Evolutionary conservation across 495 filamentous ascomycete genomes (phyloP), one percentile per base, ranked within the genome.

Genomic region (Xylaria sp.): DNA sequence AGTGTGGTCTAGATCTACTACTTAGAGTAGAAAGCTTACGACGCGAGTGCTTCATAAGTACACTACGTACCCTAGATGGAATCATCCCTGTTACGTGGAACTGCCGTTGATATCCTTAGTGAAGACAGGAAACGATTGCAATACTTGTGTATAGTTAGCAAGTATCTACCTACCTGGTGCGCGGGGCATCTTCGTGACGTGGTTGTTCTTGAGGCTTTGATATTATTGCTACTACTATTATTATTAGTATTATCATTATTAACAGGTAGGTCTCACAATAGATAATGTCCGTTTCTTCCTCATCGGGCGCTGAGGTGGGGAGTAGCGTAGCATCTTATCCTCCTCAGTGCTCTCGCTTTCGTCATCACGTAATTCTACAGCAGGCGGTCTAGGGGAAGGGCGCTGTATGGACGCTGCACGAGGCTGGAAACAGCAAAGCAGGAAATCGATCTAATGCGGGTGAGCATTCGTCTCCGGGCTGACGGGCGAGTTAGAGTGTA

Each of bases 381-480:
- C 17, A 55, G 64, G 64, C 48, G 64, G 64, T 67, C 64, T 53
- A 14, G 29, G 21, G 35, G 48, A 31, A 29, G 6, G 44, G 43
- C 46, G 9, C 29, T 14, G 63, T 17, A n/a, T n/a, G n/a, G 15
- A 55, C 6, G 33, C 46, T 67, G 64, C 64, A 55, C 64, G 48
- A 35, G 48, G 48, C 64, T 67, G 3, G 35, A 67, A 67, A 55
- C 48, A 67, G 48, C 17, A 40, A 67, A 53, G 43, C 48, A 29
- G 5, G 64, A 48, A 26, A 55, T 53, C 48, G 48, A 43, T 43
- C 64, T 67, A 67, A 67, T 67, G 64, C 64, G 55, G 64, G 64
- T 55, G 64, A 67, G 64, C 64, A 67, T 41, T 67, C 48, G 35
- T 53, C 48, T 0, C 29, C 46, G 33, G 1, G 48, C 31, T 11